phyloP scores from a whole-genome alignment of 2,329 filamentous ascomycete species.

The Sporothrix curviconia region DNA sequence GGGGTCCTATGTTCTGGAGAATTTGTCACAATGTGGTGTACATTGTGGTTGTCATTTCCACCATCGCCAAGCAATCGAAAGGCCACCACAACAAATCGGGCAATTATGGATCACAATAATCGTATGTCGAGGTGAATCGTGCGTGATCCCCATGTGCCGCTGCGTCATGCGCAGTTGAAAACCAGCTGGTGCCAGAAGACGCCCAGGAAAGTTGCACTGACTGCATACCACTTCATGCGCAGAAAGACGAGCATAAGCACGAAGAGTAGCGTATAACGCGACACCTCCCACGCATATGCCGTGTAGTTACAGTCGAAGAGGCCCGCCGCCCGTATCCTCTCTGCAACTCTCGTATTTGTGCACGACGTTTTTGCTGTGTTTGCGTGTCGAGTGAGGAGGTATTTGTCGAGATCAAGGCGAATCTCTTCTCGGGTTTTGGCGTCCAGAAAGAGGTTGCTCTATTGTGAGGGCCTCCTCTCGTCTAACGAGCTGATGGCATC shows the following conservation, averaged over 20 bases:
- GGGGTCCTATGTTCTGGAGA: constrained; percentile 89
- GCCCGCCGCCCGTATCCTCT: constrained; percentile 64
- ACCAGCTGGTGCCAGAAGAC: constrained; percentile 90
- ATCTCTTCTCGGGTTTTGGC: constrained; percentile 68
- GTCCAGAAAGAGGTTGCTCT: constrained; percentile 58
- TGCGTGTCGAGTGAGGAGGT: constrained; percentile 67
- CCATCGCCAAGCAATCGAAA: constrained; percentile 92
- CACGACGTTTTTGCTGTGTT: constrained; percentile 70
- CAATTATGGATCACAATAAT: constrained; percentile 84
- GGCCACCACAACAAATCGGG: constrained; percentile 80
- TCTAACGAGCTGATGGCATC: too few relatives aligned
- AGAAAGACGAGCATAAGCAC: constrained; percentile 55
- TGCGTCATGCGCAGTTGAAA: constrained; percentile 89
- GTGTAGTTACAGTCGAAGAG: constrained; percentile 80
- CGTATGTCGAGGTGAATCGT: constrained; percentile 76
- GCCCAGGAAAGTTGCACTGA: constrained; percentile 70
- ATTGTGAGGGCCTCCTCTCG: constrained; percentile 29
- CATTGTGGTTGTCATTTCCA: constrained; percentile 96
- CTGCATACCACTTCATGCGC: constrained; percentile 56
- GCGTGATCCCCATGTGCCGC: constrained; percentile 97
- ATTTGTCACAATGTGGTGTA: constrained; percentile 95
- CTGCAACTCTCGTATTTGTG: constrained; percentile 73
- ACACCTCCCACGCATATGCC: constrained; percentile 68
- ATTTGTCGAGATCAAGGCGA: constrained; percentile 68
- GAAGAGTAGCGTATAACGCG: constrained; percentile 66